Base-by-base conservation (phyloP, 2,329 filamentous ascomycete species). In the Colletotrichum sp. region DNA sequence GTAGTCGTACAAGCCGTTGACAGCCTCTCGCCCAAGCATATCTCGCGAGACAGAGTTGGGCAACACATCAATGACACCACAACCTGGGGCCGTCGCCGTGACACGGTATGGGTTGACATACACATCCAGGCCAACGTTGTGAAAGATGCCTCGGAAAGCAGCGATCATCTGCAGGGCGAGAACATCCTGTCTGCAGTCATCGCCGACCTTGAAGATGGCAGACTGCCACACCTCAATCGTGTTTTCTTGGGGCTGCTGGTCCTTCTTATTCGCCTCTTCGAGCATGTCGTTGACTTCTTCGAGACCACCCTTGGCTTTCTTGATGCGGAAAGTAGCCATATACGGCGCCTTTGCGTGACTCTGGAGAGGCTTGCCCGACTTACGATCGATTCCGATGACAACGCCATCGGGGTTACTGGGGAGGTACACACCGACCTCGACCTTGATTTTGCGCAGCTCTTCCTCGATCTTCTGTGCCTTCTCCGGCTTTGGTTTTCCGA, bases 401-500 rank as follows among this genome's bases (percentile, higher is more conserved):
- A 98, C 94, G 52, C 97, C 97, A 79, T 99, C 98, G 0, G 97
- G 97, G 82, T 99, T 99, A 85, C 95, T 97, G 2, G 97, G 97
- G 18, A 99, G 90, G 83, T 99, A 99, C 8, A 99, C 98, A 18
- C 97, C 97, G 57, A 99, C 94, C 80, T 99, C 96, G 4, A 99
- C 95, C 83, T 98, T 94, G 85, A 99, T 99, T 85, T 98, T 98
- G 79, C 97, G 95, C 59, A 99, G 89, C 83, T 99, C 97, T 85
- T 99, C 98, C 82, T 99, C 97, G 78, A 99, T 99, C 87, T 99
- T 99, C 82, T 97, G 94, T 84, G 98, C 99, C 90, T 99, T 99
- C 85, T 98, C 96, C 3, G 96, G 94, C 85, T 99, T 99, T 55
- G 94, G 93, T 75, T 91, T 92, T 85, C 98, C 98, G 83, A 99